Evolutionary conservation across 768 basidiomycete species (phyloP).

Genomic region (Pleurotus platypus): DNA sequence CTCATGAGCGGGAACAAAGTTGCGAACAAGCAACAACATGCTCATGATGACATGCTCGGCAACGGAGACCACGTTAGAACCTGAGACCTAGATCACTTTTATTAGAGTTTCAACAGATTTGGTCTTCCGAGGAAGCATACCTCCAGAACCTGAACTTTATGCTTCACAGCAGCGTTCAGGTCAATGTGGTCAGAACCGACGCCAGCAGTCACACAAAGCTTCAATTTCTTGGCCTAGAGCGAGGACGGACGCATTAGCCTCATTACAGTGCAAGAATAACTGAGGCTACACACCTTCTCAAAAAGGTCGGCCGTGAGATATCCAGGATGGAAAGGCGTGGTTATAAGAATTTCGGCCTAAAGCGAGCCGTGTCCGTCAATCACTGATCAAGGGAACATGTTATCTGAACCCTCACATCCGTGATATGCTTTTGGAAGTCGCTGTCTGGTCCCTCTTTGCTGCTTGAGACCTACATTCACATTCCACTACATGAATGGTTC

Average conservation of each 20-base stretch:
- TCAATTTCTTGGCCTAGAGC: conserved; percentile 78
- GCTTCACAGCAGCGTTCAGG: conserved; percentile 81
- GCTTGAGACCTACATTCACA: conserved; percentile 54
- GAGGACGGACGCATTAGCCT: conserved; percentile 4
- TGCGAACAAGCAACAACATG: conserved; percentile 86
- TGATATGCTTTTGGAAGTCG: conserved; percentile 79
- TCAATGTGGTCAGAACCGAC: conserved; percentile 91
- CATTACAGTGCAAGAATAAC: not conserved
- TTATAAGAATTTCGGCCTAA: conserved; percentile 77
- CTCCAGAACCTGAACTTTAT: conserved; percentile 77
- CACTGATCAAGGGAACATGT: not conserved
- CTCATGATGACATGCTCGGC: conserved; percentile 91
- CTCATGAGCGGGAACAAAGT: conserved; percentile 87
- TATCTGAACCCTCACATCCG: conserved; percentile 50
- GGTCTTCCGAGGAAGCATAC: conserved; percentile 16
- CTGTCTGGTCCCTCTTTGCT: conserved; percentile 82
- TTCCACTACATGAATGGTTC: not conserved
- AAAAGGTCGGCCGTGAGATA: conserved; percentile 75
- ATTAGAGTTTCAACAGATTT: conserved; percentile 1
- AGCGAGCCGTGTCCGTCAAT: conserved; percentile 12
- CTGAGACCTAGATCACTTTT: conserved; percentile 54
- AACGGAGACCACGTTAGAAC: conserved; percentile 88
- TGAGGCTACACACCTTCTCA: conserved; percentile 45
- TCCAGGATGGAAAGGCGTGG: conserved; percentile 84
- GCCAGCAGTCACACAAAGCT: conserved; percentile 86